Evolutionary conservation across 202 grass and related monocot genomes (phyloP), one percentile per base, ranked within the genome.

Genomic region (Schoenoplectus tabernaemontani): DNA sequence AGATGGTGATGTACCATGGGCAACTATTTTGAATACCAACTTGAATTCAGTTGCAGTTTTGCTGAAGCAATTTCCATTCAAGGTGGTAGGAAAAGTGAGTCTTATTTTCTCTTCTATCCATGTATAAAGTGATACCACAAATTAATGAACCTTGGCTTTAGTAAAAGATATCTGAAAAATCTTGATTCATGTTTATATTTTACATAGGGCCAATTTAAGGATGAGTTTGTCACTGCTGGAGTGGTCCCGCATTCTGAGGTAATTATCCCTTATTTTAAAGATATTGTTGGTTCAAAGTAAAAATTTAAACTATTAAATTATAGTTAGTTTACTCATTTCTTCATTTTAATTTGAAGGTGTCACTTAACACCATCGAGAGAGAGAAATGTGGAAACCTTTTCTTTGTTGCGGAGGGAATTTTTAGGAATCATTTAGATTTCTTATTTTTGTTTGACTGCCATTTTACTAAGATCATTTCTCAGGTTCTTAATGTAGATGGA

Each of bases 201-300:
- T 61, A 84, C 38, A 34, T 48, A 98, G 91, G 96, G 96, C 19
- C 96, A 98, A 87, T 95, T 92, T 84, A 95, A 98, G 91, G 96
- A 98, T 84, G 96, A 98, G 88, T 98, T 98, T 84, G 95, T 98
- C 64, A 98, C 91, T 33, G 89, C 91, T 4, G 96, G 96, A 82
- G 96, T 89, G 72, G 86, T 92, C 84, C 89, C 89, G 78, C 57
- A 95, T 78, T 91, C 91, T 64, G 96, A 98, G 90, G 96, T 98
- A 68, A 30, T 66, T 71, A 60, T 79, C 41, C 0, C 26, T 50
- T 57, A 13, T 15, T 17, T 20, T 24, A 53, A 56, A 7, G 0
- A 60, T 69, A 81, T 7, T 17, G 79, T 81, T 51, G 23, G 67
- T 75, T 26, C 69, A 59, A 38, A 57, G 81, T 46, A 36, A 51